Conservation (phyloP, 1,284 basidiomycete species). For the Lentinula novae-zelandiae region DNA sequence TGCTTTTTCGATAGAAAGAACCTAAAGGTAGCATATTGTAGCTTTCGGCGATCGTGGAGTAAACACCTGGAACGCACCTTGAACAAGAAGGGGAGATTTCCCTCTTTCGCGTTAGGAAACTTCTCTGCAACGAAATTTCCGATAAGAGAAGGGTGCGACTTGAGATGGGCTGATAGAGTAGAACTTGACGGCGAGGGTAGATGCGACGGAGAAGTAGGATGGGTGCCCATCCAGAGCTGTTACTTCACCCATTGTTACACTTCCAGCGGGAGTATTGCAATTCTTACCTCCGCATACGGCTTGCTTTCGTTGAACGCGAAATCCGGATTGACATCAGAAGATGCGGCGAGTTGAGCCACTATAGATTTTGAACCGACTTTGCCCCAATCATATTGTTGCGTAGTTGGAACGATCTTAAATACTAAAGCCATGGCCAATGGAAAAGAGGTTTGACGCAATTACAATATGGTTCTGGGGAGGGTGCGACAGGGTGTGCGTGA, state of each 20-base stretch:
- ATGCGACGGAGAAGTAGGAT: conserved; percentile 82
- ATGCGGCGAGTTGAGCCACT: conserved; percentile 48
- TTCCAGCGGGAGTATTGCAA: not conserved
- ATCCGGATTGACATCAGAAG: conserved; percentile 28
- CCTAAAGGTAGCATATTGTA: conserved; percentile 21
- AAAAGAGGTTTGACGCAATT: not conserved
- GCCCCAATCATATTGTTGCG: conserved; percentile 76
- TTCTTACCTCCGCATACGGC: conserved; percentile 55
- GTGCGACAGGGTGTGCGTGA: not conserved
- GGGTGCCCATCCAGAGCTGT: conserved; percentile 99
- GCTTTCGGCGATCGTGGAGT: not conserved
- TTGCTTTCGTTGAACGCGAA: conserved; percentile 41
- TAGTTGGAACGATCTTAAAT: conserved; percentile 69
- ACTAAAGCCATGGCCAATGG: conserved; percentile 27
- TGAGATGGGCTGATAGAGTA: conserved; percentile 61
- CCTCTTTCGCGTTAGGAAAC: conserved; percentile 60
- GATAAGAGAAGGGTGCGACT: conserved; percentile 65
- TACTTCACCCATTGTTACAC: not conserved
- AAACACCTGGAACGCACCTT: conserved; percentile 41
- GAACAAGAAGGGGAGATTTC: conserved; percentile 89
- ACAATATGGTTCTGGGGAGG: too few species aligned
- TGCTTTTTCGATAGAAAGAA: conserved; percentile 91
- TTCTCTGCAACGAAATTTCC: conserved; percentile 54
- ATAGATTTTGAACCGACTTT: conserved; percentile 59
- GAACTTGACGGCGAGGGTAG: conserved; percentile 40